Base-by-base conservation (phyloP, 768 basidiomycete genomes). In the Hortiboletus flavorubellus region DNA sequence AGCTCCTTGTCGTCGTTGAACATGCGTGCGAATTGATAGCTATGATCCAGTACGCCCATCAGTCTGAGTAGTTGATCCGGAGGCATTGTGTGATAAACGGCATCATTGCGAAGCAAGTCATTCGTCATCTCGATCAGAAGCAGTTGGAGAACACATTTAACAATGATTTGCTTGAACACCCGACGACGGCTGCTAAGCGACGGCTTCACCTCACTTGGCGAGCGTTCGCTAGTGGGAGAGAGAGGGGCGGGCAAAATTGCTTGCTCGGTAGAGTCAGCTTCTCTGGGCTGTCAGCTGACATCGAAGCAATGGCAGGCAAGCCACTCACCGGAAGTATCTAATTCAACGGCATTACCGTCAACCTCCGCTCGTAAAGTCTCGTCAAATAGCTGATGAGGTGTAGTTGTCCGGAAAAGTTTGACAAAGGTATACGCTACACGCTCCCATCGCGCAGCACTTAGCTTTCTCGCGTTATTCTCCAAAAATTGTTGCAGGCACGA, bases 1-100 rank as follows among this genome's bases (percentile, higher is more conserved):
- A 99, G 79, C 46, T 98, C 97, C 75, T 96, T 97, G 71, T 98
- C 94, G 48, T 97, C 97, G 67, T 99, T 99, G 78, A 99, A 99
- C 72, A 86, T 84, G 53, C 95, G 83, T 11, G 97, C 97, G 65
- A 99, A 99, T 67, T 93, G 92, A 75, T 98, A 99, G 63, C 93
- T 95, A 63, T 98, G 93, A 69, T 97, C 93, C 49, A 99, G 80
- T 18, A 95, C 92, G 37, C 89, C 89, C 92, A 98, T 97, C 71
- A 99, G 79, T 38, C 90, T 85, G 58, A 99, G 78, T 12, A 99
- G 77, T 64, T 98, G 93, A 58, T 93, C 88, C 1, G 97, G 92
- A 37, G 97, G 97, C 63, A 98, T 98, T 4, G 89, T 92, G 44
- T 77, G 80, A 75, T 98, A 98, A 44, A 99, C 91, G 39, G 89